Evolutionary conservation across 306 rosid genomes (phyloP), one percentile per base, ranked within the genome.

Genomic region (Abrus precatorius): DNA sequence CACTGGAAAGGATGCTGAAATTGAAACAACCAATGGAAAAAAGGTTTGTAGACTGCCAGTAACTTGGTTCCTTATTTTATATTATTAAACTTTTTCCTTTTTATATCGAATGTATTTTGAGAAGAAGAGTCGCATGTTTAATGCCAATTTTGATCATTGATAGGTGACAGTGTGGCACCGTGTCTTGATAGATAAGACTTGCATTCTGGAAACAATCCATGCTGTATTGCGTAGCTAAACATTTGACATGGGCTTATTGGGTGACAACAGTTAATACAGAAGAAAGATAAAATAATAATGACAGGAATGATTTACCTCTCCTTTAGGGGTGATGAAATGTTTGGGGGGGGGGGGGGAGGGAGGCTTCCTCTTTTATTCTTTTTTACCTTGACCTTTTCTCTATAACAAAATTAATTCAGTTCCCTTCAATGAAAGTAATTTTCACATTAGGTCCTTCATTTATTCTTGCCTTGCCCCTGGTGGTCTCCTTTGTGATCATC

Each of bases 1-100:
- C 88, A 92, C 62, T 7, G 98, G 89, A 80, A 81, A 90, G 57
- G 97, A 93, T 79, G 97, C 92, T 59, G 94, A 93, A 81, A 92
- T 96, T 78, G 84, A 82, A 80, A 86, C 90, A 68, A 86, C 88
- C 87, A 62, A 85, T 85, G 94, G 98, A 61, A 93, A 90, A 84
- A 92, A 86, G 94, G 99, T 92, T 71, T 63, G 86, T 68, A 44
- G 45, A 20, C 56, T 85, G 30, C 72, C 74, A 12, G 69, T 63
- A 54, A 59, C 56, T 72, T 62, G 67, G 55, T 81, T 41, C 36
- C 30, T 6, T 66, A 62, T 36, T 38, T 1, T 60, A 49, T 8
- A 36, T 48, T 41, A 72, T 29, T 60, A 13, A 30, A 45, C 30
- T 20, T 64, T 86, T 64, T 45, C 76, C 60, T 2, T 72, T 76